Evolutionary conservation across 148 eudicot species (phyloP), one percentile per base, ranked within the genome.

Genomic region (Vaccinium vitisidaea): DNA sequence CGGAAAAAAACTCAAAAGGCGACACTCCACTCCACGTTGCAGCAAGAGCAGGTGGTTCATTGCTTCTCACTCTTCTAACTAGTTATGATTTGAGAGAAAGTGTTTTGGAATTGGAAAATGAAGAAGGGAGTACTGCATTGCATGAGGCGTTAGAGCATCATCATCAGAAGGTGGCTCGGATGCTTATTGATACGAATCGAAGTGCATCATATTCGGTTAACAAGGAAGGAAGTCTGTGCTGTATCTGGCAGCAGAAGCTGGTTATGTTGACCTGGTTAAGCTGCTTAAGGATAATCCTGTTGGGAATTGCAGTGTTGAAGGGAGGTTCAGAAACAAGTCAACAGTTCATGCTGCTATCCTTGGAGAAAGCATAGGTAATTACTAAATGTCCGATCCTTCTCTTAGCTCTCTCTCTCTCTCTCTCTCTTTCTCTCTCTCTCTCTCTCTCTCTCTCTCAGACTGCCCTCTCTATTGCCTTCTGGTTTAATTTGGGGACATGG

Each of bases 161-260:
- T 12, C 88, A 88, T 58, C 73, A 71, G n/a, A 48, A 69, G 32
- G 86, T 77, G 69, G 90, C 90, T 80, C 73, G 36, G 56, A 80
- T 75, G 46, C 81, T 86, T 79, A 80, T 88, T 6, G 52, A 77
- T 8, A 75, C 70, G 56, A 84, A 75, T 48, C 84, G 25, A 16
- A 81, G 70, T 18, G 79, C 79, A 23, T 61, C 76, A 1, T 88
- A 86, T 78, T 75, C 84, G 0, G 53, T 50, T 16, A 88, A 88
- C 61, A 82, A 58, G n/a, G 86, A 86, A 81, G 84, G 25, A 82
- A 84, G 69, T 83, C 86, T 70, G n/a, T 86, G 54, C 59, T 88
- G 84, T 88, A 86, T 84, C 82, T 88, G 69, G 86, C 90, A 13
- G 90, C 86, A 23, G 81, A 88, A 84, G 88, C 84, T 6, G 90